Conservation (phyloP, 2,329 filamentous ascomycete species). For the Biscogniauxia marginata region DNA sequence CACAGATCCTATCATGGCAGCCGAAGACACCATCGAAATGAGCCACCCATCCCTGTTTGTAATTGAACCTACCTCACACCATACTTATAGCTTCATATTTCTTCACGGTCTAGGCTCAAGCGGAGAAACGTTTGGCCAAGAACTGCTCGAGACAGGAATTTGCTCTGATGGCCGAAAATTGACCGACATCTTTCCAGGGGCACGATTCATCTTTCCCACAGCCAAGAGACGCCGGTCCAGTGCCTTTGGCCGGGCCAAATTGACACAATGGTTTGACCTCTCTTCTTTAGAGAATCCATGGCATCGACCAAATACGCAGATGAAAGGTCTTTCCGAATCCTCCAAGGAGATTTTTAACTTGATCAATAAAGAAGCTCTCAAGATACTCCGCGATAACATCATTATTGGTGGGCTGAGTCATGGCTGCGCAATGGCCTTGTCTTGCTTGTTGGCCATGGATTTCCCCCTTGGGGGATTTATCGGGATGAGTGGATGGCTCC, state of each 20-base stretch:
- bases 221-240: slow-evolving; percentile 42
- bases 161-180: slow-evolving; percentile 23
- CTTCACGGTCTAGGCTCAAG: slow-evolving; percentile 14
- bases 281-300: slow-evolving; percentile 37
- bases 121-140: slow-evolving; percentile 27
- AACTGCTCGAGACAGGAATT: slow-evolving; percentile 28
- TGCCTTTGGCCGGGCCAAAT: slow-evolving; percentile 38
- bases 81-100: slow-evolving; percentile 10
- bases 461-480: background rate
- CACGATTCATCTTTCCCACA: slow-evolving; percentile 51
- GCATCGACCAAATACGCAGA: slow-evolving; percentile 39
- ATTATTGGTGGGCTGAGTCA: background rate
- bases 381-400: too few species aligned
- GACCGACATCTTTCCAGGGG: slow-evolving; percentile 34
- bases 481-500: background rate
- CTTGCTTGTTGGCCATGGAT: background rate
- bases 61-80: slow-evolving; percentile 13
- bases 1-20: too few species aligned
- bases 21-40: too few species aligned
- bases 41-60: background rate
- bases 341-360: too few species aligned
- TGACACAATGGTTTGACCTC: slow-evolving; percentile 28
- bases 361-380: too few species aligned
- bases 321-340: slow-evolving; percentile 32
- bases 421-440: background rate